Evolutionary conservation across 1,284 basidiomycete genomes (phyloP), one percentile per base, ranked within the genome.

Genomic region (Testicularia cyperi): DNA sequence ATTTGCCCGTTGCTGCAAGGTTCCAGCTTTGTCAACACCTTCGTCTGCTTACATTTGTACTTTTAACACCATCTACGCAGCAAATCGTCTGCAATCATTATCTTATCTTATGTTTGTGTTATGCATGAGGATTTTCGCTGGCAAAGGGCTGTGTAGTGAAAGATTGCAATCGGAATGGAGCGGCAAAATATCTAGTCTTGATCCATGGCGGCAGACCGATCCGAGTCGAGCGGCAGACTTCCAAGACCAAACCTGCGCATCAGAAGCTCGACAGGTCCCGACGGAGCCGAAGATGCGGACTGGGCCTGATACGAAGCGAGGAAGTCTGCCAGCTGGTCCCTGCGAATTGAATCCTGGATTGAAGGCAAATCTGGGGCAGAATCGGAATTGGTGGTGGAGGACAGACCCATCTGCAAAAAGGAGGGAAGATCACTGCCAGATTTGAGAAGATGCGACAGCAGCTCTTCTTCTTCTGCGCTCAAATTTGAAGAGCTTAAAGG

Each of bases 241-340:
- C 57, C 57, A 2, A 61, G 21, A 1, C 57, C 57, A 18, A 61
- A 61, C 4, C 57, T 4, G 1, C 46, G 49, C 57, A 61, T 61
- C n/a, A 61, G 37, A 5, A 44, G 30, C 24, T 61, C 43, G 3
- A 61, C 57, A 2, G 57, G 57, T 0, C 57, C 57, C 0, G 38
- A 33, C 1, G 39, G 23, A 2, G 48, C 55, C 7, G 15, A 40
- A 4, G 42, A 48, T 2, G 16, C 16, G 1, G 51, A 4, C 29
- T 61, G 57, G 2, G 57, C 57, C 27, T 49, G 43, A 14, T 49
- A 61, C 25, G 51, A 54, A 9, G 39, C 40, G 20, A 61, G 32
- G n/a, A 46, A 61, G 2, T 24, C 38, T 10, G 48, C 51, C 9
- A 54, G 13, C 33, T 61, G 57, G 15, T 43, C 35, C 0, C 51